Evolutionary conservation across 345 rosid species (phyloP), one percentile per base, ranked within the genome.

Genomic region (Gossypium herbaceum): DNA sequence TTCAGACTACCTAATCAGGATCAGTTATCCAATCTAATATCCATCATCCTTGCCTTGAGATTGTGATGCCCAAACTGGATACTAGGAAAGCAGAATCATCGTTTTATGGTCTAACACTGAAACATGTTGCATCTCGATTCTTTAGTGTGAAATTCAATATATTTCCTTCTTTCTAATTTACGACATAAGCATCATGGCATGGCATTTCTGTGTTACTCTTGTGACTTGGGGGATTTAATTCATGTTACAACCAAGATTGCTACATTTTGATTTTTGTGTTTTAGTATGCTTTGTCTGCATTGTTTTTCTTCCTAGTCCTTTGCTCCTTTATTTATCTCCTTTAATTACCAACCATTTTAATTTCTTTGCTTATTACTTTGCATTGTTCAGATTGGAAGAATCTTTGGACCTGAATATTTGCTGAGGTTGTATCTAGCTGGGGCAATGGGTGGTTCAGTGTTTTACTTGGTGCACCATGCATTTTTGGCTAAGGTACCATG

Each of bases 351-450:
- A 12, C 24, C 2, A n/a, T 12, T 55, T 59, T 17, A 54, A 8
- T 57, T 45, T 54, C 59, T 67, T 77, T 52, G 44, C 58, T 43
- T 39, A 12, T 68, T 58, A 7, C 52, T 76, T 68, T 29, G 66
- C 27, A 22, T 72, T 65, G 72, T 72, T 59, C 85, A 94, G 97
- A 88, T 90, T 73, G 96, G 82, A 70, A 84, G 88, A 73, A 76
- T 39, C 79, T 86, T 92, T 78, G 96, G 97, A 76, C 81, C 94
- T 66, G 85, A 86, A 69, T 89, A 79, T 79, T 82, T 90, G 78
- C 81, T 94, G 74, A 89, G 85, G 83, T 80, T 94, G 81, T 92
- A 94, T 81, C 48, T 94, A 45, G 94, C 94, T 52, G 93, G 97
- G 60, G 94, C 93, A 25, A 63, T 87, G 69, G 97, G 97, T 75